Percentiles rank a stretch among this genome's conserved stretches.
phyloP scores from a whole-genome alignment of 352 stramenopile species.

The Phytophthora fragariae region DNA sequence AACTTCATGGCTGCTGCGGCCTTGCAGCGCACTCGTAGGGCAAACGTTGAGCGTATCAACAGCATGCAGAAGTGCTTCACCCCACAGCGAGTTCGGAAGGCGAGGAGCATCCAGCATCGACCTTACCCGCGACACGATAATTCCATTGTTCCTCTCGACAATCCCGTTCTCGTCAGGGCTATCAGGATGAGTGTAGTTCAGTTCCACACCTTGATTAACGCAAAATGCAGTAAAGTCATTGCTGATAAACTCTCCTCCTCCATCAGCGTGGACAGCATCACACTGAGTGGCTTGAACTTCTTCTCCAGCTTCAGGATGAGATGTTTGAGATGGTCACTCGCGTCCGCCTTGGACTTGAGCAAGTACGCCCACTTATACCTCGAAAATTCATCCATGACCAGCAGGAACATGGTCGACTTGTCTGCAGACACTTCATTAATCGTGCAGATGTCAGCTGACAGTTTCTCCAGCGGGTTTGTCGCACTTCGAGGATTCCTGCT shows the following conservation, averaged over 20 bases:
- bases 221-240: background rate
- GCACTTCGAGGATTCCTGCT: background rate
- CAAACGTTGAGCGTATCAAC: slow-evolving; percentile 1
- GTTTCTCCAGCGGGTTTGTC: background rate
- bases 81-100: slow-evolving; percentile 4
- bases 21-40: background rate
- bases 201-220: background rate
- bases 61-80: slow-evolving; percentile 6
- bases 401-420: background rate
- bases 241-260: slow-evolving; percentile 2
- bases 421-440: slow-evolving; percentile 4
- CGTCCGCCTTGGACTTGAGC: background rate
- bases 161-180: slow-evolving; percentile 5
- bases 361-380: slow-evolving; percentile 6
- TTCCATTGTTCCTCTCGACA: background rate
- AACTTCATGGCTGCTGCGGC: background rate
- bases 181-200: background rate
- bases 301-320: background rate
- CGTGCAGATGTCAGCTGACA: background rate
- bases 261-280: background rate
- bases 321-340: background rate
- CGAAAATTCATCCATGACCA: slow-evolving; percentile 1
- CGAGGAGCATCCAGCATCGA: background rate
- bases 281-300: background rate
- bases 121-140: background rate